phyloP scores from a whole-genome alignment of 805 yeast genomes.

The Lachancea kluyveri region DNA sequence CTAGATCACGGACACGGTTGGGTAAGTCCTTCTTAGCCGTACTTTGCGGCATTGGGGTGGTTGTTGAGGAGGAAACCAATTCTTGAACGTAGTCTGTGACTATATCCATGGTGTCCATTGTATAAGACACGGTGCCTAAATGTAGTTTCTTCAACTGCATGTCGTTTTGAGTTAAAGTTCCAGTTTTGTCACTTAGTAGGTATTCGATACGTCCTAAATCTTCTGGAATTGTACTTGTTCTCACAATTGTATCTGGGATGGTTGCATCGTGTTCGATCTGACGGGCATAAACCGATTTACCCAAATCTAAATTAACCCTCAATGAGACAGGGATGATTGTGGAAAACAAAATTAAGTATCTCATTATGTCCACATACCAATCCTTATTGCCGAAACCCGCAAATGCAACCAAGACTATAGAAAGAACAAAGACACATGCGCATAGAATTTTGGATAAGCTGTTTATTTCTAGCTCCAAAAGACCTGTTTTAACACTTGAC shows the following conservation, averaged over 20 bases:
- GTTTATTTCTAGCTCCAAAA: constrained; percentile 88
- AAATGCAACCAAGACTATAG: constrained; percentile 69
- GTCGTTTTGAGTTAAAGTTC: constrained; percentile 95
- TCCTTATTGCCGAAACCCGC: constrained; percentile 61
- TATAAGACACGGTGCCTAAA: constrained; percentile 86
- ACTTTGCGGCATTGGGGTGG: constrained; percentile 15
- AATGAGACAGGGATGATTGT: constrained; percentile 95
- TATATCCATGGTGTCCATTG: constrained; percentile 87
- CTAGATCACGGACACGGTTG: constrained; percentile 69
- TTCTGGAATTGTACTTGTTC: constrained; percentile 97
- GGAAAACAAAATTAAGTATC: constrained; percentile 86
- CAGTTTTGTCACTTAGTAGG: constrained; percentile 88
- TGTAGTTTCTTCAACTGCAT: constrained; percentile 95
- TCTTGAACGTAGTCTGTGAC: constrained; percentile 61
- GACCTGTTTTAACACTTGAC: constrained; percentile 82
- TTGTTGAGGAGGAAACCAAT: constrained; percentile 13
- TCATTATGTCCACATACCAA: constrained; percentile 89
- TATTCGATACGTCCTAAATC: constrained; percentile 96
- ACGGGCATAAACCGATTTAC: constrained; percentile 91
- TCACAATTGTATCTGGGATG: constrained; percentile 83
- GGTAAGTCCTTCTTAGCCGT: constrained; percentile 63
- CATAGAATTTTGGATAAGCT: constrained; percentile 82
- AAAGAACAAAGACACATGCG: constrained; percentile 72
- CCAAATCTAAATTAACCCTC: constrained; percentile 90
- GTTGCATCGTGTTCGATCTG: constrained; percentile 84